Conservation (phyloP, 1,284 basidiomycete species). For the Puccinia hordei region DNA sequence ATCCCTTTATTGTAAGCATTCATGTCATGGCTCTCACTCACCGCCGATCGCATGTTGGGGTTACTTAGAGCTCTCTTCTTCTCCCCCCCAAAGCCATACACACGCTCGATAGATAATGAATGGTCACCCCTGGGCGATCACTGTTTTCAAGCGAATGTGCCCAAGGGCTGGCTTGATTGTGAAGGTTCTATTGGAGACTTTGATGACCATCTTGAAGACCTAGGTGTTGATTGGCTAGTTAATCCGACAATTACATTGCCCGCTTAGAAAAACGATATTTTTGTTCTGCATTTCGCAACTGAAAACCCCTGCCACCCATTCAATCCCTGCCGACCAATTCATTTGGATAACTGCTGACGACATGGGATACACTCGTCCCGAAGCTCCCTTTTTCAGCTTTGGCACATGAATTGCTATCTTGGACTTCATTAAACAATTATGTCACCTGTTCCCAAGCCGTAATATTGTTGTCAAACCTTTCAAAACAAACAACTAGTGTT, state of each 20-base stretch:
- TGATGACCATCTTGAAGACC: conserved; percentile 48
- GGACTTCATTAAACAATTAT: too few relatives aligned
- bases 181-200: conserved; percentile 32
- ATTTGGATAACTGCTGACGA: too few relatives aligned
- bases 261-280: neutral
- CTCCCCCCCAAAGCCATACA: conserved; percentile 5
- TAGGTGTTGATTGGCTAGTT: conserved; percentile 46
- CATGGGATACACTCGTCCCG: too few relatives aligned
- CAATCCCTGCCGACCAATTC: too few relatives aligned
- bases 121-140: neutral
- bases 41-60: neutral
- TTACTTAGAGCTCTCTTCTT: neutral
- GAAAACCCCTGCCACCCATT: too few relatives aligned
- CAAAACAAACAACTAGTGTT: too few relatives aligned
- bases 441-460: too few relatives aligned
- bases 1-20: conserved; percentile 38
- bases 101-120: neutral
- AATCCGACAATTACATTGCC: conserved; percentile 11
- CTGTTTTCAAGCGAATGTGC: neutral
- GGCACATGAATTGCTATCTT: too few relatives aligned
- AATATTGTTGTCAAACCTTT: too few relatives aligned
- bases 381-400: too few relatives aligned
- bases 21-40: neutral
- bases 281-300: too few relatives aligned
- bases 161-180: conserved; percentile 2